These are phyloP conservation scores for Aquanectria penicillioides DNA, from an alignment of 2,329 filamentous ascomycete species.

Conservation along the genomic window DNA sequence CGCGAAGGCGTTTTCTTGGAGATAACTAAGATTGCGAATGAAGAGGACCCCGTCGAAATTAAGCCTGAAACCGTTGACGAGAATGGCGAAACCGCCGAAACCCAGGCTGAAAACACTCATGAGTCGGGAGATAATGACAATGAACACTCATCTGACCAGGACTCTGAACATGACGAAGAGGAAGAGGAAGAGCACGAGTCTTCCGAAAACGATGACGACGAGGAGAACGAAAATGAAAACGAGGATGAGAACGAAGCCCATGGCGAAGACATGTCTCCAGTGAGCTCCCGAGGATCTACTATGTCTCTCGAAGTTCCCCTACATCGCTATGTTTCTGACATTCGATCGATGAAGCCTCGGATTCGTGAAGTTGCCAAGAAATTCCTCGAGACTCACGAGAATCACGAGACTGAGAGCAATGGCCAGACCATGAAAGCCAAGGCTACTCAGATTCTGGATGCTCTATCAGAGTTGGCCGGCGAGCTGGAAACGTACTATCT, in stretches of 20 bases:
- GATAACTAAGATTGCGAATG: conserved; percentile 80
- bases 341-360: conserved; percentile 67
- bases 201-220: conserved; percentile 53
- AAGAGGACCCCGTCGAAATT: conserved; percentile 47
- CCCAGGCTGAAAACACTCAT: conserved; percentile 40
- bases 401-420: conserved; percentile 80
- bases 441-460: conserved; percentile 78
- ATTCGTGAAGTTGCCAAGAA: conserved; percentile 82
- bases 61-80: conserved; percentile 27
- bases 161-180: conserved; percentile 41
- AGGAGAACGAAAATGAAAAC: conserved; percentile 62
- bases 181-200: conserved; percentile 52
- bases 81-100: conserved; percentile 31
- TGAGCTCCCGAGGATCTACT: conserved; percentile 73
- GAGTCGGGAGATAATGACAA: conserved; percentile 44
- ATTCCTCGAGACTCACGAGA: conserved; percentile 84
- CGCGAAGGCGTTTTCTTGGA: conserved; percentile 95
- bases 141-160: conserved; percentile 43
- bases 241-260: conserved; percentile 62
- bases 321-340: conserved; percentile 57
- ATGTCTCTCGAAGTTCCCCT: conserved; percentile 69
- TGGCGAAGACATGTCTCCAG: conserved; percentile 70
- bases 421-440: conserved; percentile 81
- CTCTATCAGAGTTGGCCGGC: conserved; percentile 75
- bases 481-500: conserved; percentile 80